Percentiles rank a stretch among this genome's conserved stretches.
Evolutionary conservation across 768 basidiomycete species (phyloP).

Genomic region (Cubamyces sp.): DNA sequence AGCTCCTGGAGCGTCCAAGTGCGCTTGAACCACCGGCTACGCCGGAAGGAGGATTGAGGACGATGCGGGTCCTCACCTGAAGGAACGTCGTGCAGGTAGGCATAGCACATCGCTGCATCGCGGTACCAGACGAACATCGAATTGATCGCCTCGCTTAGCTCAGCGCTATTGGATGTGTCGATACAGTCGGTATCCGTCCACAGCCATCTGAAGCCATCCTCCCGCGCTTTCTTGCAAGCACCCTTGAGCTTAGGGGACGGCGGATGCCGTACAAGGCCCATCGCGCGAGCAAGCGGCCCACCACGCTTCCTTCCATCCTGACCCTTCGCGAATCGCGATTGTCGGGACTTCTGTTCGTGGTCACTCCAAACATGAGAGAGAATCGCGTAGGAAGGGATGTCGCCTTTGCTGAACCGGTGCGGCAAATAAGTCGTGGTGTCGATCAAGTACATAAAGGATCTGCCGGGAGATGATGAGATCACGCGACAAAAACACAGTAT

Average conservation of each 20-base stretch:
- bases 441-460: conserved; percentile 4
- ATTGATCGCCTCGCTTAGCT: conserved; percentile 23
- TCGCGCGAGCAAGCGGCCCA: not conserved
- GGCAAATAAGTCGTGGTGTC: conserved; percentile 1
- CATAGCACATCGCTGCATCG: conserved; percentile 20
- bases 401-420: conserved; percentile 1
- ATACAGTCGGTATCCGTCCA: conserved; percentile 23
- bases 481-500: too few relatives aligned
- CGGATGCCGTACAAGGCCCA: not conserved
- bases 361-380: conserved; percentile 23
- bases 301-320: not conserved
- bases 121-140: conserved; percentile 15
- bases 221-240: conserved; percentile 8
- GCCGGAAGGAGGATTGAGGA: conserved; percentile 2
- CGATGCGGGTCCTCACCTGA: conserved; percentile 5
- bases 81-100: conserved; percentile 17
- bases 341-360: conserved; percentile 14
- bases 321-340: conserved; percentile 1
- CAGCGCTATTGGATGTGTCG: conserved; percentile 19
- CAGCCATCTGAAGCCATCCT: conserved; percentile 13
- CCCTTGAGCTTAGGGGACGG: conserved; percentile 11
- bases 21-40: conserved; percentile 12
- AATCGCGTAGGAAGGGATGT: conserved; percentile 12
- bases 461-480: not conserved
- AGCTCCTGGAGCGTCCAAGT: conserved; percentile 24